These are phyloP conservation scores for Coprinopsis strossmayeri DNA, from an alignment of 768 basidiomycete genomes.

Conservation along the genomic window DNA sequence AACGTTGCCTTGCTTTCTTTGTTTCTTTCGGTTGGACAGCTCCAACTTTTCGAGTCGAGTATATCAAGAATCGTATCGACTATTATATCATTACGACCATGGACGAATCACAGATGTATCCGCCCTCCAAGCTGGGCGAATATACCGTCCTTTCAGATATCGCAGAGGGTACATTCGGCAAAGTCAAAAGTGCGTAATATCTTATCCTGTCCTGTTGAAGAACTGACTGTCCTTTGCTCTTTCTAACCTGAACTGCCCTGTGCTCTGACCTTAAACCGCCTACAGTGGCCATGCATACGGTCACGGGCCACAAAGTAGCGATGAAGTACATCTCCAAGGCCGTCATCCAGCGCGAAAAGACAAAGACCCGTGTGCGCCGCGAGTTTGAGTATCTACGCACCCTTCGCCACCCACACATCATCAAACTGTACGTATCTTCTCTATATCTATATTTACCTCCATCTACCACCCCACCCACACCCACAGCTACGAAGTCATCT, in stretches of 20 bases:
- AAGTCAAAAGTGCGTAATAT: constrained; percentile 93
- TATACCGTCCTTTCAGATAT: constrained; percentile 85
- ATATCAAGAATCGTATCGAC: no score
- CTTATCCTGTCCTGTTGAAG: background rate
- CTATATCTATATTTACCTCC: constrained; percentile 11
- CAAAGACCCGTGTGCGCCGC: constrained; percentile 84
- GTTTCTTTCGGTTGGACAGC: no score
- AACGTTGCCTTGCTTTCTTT: no score
- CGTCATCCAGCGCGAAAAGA: constrained; percentile 86
- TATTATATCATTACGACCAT: constrained; percentile 19
- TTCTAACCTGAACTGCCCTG: background rate
- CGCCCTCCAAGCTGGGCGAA: constrained; percentile 79
- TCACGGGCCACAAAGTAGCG: constrained; percentile 93
- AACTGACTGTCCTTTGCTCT: no score
- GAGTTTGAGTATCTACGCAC: constrained; percentile 97
- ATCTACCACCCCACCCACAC: constrained; percentile 10
- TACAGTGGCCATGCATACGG: constrained; percentile 86
- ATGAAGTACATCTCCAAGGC: constrained; percentile 98
- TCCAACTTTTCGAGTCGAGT: no score
- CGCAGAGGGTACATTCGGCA: constrained; percentile 96
- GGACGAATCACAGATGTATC: constrained; percentile 27
- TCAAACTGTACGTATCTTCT: constrained; percentile 73
- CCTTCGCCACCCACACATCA: constrained; percentile 92
- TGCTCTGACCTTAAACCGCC: background rate
- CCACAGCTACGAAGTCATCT: constrained; percentile 80